These are phyloP conservation scores for Zymoseptoria pseudotritici DNA, from an alignment of 2,329 filamentous ascomycete species.

Conservation along the genomic window DNA sequence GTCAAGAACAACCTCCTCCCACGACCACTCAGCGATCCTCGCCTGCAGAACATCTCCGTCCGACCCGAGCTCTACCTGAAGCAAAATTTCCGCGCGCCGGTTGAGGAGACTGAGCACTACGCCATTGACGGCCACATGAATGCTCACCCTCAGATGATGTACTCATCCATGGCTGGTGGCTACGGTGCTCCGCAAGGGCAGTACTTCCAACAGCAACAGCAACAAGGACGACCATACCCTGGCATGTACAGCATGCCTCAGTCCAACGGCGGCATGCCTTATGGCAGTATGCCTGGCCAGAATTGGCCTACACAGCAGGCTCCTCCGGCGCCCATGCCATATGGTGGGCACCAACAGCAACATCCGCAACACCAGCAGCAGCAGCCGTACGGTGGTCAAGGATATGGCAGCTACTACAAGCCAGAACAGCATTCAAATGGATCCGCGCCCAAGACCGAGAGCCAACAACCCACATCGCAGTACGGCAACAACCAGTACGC, in stretches of 20 bases:
- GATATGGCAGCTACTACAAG: constrained; percentile 24
- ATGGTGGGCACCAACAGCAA: constrained; percentile 7
- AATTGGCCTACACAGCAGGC: constrained; percentile 22
- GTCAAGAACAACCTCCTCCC: constrained; percentile 56
- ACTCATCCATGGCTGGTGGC: constrained; percentile 21
- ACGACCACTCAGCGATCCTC: constrained; percentile 51
- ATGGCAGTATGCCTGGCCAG: constrained; percentile 21
- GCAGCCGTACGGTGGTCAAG: constrained; percentile 17
- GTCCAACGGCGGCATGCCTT: constrained; percentile 20
- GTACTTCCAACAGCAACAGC: constrained; percentile 22
- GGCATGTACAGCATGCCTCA: constrained; percentile 24
- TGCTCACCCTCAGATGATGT: constrained; percentile 30
- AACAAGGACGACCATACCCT: constrained; percentile 14
- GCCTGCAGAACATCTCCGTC: constrained; percentile 28
- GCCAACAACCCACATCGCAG: constrained; percentile 15
- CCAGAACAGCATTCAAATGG: constrained; percentile 17
- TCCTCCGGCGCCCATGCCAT: constrained; percentile 16
- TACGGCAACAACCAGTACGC: constrained; percentile 24
- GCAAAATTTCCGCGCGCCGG: constrained; percentile 34
- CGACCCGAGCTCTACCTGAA: constrained; percentile 32
- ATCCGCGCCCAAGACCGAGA: constrained; percentile 21
- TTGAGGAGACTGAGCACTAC: constrained; percentile 33
- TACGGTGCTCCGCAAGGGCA: constrained; percentile 27
- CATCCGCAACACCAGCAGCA: not conserved
- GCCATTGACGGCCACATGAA: constrained; percentile 29